These are phyloP conservation scores for Penicillium nucicola DNA, from an alignment of 495 filamentous ascomycete species.

Conservation along the genomic window DNA sequence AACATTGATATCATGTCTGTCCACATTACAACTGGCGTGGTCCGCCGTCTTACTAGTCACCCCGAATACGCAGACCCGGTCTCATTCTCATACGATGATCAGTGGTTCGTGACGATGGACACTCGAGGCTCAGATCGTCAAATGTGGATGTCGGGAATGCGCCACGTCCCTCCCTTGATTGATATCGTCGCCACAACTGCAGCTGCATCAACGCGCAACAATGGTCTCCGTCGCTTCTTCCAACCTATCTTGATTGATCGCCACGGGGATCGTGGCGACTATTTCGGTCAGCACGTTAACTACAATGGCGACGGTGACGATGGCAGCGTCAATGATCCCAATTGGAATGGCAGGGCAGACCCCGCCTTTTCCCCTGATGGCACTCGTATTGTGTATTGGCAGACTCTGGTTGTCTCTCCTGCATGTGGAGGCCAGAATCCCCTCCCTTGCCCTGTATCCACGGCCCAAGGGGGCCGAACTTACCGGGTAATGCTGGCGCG, in stretches of 20 bases:
- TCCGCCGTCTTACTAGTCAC: slow-evolving; percentile 21
- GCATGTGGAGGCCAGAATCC: slow-evolving; percentile 17
- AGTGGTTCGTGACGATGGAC: slow-evolving; percentile 22
- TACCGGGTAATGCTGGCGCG: slow-evolving; percentile 18
- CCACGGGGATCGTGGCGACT: slow-evolving; percentile 12
- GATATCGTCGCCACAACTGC: slow-evolving; percentile 12
- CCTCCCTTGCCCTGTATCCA: slow-evolving; percentile 14
- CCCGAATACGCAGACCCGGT: slow-evolving; percentile 26
- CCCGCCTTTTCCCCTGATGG: slow-evolving; percentile 22
- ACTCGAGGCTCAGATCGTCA: slow-evolving; percentile 14
- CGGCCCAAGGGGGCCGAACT: slow-evolving; percentile 11
- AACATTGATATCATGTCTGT: slow-evolving; percentile 25
- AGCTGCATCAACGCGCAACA: slow-evolving; percentile 19
- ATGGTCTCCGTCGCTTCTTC: slow-evolving; percentile 21
- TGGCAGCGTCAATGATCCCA: slow-evolving; percentile 19
- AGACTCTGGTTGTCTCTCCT: slow-evolving; percentile 12
- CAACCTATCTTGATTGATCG: slow-evolving; percentile 18
- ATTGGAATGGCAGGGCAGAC: slow-evolving; percentile 26
- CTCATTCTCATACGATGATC: slow-evolving; percentile 16
- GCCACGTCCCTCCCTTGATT: slow-evolving; percentile 17
- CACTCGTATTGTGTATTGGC: slow-evolving; percentile 17
- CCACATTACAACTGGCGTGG: slow-evolving; percentile 15
- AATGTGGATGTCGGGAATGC: slow-evolving; percentile 24
- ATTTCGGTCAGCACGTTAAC: slow-evolving; percentile 24
- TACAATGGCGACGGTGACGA: slow-evolving; percentile 9